Conservation (phyloP, 306 rosid species). For the Glycine soja region DNA sequence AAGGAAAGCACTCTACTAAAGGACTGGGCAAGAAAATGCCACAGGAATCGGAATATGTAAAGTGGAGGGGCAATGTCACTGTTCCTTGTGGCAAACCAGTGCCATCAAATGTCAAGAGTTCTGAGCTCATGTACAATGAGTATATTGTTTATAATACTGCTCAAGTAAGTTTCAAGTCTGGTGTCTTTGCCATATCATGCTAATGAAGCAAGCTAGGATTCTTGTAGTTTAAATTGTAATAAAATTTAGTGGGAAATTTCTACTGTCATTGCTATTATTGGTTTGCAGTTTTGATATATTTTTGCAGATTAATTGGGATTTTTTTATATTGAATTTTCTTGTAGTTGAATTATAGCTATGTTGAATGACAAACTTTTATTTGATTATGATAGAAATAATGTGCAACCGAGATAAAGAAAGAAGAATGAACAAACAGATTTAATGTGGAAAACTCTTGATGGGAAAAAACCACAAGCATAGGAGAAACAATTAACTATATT, state of each 20-base stretch:
- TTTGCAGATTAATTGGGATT: slow-evolving; percentile 18
- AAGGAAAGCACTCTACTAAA: slow-evolving; percentile 92
- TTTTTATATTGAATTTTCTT: background rate
- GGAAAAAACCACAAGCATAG: background rate
- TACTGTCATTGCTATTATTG: slow-evolving; percentile 10
- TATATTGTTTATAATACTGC: slow-evolving; percentile 87
- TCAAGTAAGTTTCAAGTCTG: slow-evolving; percentile 71
- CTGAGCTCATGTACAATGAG: slow-evolving; percentile 97
- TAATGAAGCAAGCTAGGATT: slow-evolving; percentile 34
- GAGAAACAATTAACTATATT: background rate
- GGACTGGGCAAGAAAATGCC: slow-evolving; percentile 94
- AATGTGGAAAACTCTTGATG: background rate
- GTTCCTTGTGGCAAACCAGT: slow-evolving; percentile 99
- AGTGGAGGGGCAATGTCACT: slow-evolving; percentile 76
- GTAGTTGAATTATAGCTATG: slow-evolving; percentile 15
- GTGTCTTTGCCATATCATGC: slow-evolving; percentile 24
- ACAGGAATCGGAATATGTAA: slow-evolving; percentile 60
- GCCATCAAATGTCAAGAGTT: slow-evolving; percentile 63
- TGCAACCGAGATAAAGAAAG: background rate
- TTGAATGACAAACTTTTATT: background rate
- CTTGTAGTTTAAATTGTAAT: background rate
- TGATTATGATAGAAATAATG: background rate
- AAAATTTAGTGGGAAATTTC: slow-evolving; percentile 24
- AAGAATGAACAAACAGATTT: background rate
- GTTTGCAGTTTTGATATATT: slow-evolving; percentile 30